Conservation (phyloP, 148 eudicot genomes). For the Rhododendron mucronatum region DNA sequence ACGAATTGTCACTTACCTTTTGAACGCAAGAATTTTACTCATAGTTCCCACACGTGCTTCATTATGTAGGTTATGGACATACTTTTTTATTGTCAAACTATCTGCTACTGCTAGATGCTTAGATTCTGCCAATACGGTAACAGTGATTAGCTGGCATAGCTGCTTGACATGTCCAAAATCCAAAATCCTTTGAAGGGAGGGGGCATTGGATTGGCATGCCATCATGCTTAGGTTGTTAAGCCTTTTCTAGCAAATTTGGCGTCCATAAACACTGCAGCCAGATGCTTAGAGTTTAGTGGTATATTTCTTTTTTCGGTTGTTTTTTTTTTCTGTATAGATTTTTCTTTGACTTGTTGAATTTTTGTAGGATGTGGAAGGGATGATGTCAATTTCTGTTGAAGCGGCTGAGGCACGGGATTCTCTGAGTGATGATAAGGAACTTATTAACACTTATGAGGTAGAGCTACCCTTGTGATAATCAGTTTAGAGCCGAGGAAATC, state of each 20-base stretch:
- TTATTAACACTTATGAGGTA: conserved; percentile 97
- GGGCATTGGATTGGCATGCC: not conserved
- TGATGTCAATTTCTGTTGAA: conserved; percentile 99
- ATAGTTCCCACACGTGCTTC: not conserved
- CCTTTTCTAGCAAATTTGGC: not conserved
- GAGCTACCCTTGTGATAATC: conserved; percentile 1
- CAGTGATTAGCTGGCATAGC: too few relatives aligned
- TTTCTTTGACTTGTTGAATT: conserved; percentile 2
- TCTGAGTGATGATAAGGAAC: conserved; percentile 90
- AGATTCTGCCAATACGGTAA: not conserved
- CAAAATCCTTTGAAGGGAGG: not conserved
- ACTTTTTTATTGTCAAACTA: not conserved
- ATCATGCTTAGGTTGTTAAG: not conserved
- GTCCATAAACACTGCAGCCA: not conserved
- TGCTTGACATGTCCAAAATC: not conserved
- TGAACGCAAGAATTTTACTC: not conserved
- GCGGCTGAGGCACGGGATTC: conserved; percentile 94
- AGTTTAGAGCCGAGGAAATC: not conserved
- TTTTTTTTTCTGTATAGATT: not conserved
- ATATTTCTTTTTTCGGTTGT: not conserved
- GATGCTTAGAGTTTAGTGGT: not conserved
- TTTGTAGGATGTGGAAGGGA: conserved; percentile 92
- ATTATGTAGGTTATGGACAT: not conserved
- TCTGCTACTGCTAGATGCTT: not conserved
- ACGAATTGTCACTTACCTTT: conserved; percentile 10